Evolutionary conservation across 192 early-diverging fungal species (phyloP).

Genomic region (Phycomyces blakesleeanus): DNA sequence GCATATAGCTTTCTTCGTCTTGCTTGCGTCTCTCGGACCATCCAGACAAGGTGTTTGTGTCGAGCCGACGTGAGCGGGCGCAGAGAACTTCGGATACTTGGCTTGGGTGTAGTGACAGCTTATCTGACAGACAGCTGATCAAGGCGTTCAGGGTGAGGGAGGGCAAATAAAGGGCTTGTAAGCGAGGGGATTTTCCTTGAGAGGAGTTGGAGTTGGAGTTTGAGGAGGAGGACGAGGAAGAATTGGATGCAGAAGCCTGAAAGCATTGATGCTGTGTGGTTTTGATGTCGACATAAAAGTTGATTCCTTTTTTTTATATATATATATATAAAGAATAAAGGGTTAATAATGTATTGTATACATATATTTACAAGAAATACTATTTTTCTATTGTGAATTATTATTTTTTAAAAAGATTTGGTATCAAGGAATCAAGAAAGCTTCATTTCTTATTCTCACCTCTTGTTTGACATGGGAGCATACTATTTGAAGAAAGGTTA

Average conservation of each 20-base stretch:
- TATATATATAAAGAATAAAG: not conserved
- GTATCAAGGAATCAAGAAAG: too few relatives aligned
- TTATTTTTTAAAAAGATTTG: too few relatives aligned
- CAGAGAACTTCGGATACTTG: constrained; percentile 1
- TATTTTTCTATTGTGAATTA: too few relatives aligned
- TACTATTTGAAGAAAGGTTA: too few relatives aligned
- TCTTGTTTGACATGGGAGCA: too few relatives aligned
- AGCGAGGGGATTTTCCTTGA: not conserved
- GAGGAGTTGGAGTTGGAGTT: too few relatives aligned
- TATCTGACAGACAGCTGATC: not conserved
- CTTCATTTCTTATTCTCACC: too few relatives aligned
- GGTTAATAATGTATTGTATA: not conserved
- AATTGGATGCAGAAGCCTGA: not conserved
- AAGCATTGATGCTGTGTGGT: not conserved
- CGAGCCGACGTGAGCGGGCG: not conserved
- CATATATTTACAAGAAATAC: too few relatives aligned
- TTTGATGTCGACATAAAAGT: not conserved
- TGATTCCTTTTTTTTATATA: not conserved
- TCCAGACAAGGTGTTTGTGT: not conserved
- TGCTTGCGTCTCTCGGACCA: not conserved
- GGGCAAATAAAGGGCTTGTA: not conserved
- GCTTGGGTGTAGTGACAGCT: not conserved
- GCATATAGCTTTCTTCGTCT: not conserved
- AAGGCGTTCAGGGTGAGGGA: not conserved
- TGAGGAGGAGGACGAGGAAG: too few relatives aligned